A percentile compares a stretch with the other conserved stretches of the same genome.
phyloP scores from a whole-genome alignment of 73 alveolate species.

The Paramecium octaurelia region DNA sequence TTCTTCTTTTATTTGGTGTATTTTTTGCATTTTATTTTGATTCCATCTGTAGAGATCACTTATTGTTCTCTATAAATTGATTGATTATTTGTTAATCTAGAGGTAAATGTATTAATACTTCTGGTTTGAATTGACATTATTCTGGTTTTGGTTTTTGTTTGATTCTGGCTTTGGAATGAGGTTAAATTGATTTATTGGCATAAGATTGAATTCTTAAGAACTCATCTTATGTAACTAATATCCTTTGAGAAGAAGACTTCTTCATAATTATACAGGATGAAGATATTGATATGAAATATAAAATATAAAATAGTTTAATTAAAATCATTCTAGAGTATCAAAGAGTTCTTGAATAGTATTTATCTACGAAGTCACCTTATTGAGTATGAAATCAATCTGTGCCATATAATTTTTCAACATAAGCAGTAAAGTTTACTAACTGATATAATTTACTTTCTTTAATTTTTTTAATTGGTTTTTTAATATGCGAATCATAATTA shows the following conservation, averaged over 20 bases:
- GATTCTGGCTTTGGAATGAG: background rate
- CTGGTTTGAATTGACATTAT: slow-evolving; percentile 9
- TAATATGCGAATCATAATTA: background rate
- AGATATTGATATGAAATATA: background rate
- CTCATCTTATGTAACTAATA: background rate
- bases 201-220: background rate
- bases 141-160: background rate
- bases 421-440: background rate
- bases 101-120: background rate
- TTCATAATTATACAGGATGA: background rate
- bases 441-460: background rate
- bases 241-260: background rate
- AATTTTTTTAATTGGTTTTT: background rate
- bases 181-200: background rate
- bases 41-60: slow-evolving; percentile 28
- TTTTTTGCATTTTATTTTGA: background rate
- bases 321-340: background rate
- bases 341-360: background rate
- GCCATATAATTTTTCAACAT: slow-evolving; percentile 9
- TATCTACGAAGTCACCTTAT: background rate
- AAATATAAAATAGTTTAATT: background rate
- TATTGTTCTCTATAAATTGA: background rate
- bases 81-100: background rate
- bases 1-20: background rate
- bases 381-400: background rate